Evolutionary conservation across 306 rosid species (phyloP), one percentile per base, ranked within the genome.

Genomic region (Glycyrrhiza uralensis): DNA sequence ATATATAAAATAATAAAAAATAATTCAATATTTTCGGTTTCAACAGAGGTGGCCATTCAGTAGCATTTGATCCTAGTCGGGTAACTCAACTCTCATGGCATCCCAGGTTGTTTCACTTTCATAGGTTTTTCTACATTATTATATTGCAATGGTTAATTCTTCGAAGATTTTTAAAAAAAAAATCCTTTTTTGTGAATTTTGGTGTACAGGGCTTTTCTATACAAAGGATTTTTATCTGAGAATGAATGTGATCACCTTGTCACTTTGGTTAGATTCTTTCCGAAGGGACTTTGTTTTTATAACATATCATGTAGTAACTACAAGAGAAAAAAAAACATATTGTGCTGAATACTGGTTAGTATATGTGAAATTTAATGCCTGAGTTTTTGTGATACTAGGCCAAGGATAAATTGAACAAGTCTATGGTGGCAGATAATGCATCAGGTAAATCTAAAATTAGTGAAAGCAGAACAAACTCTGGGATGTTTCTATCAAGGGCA

Each of bases 381-480:
- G 79, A 76, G 32, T 38, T 22, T 77, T 19, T 79, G 65, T 18
- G 72, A 55, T 56, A 14, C 33, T 78, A 93, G 98, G 91, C 98
- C 0, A 90, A 80, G 86, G 82, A 80, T 69, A 88, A 93, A 84
- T 83, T 93, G 47, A 84, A 85, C 78, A 67, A 39, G 71, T 93
- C 98, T 2, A 87, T 88, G 98, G 98, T 93, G 76, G 96, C 96
- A 0, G 96, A 90, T 76, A 91, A 87, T 19, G 92, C 83, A 7
- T 86, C 98, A 1, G 98, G 98, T 6, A 73, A 87, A 84, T 85
- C 89, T 77, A 47, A 85, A 62, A 9, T 3, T 84, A 93, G 96
- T 61, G 77, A 85, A 76, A 93, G 85, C n/a, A 88, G 98, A 72
- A 93, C 98, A 38, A 93, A 96, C 75, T 90, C 96, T 11, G 98